phyloP scores from a whole-genome alignment of 2,329 filamentous ascomycete genomes.

The Alternaria arborescens region DNA sequence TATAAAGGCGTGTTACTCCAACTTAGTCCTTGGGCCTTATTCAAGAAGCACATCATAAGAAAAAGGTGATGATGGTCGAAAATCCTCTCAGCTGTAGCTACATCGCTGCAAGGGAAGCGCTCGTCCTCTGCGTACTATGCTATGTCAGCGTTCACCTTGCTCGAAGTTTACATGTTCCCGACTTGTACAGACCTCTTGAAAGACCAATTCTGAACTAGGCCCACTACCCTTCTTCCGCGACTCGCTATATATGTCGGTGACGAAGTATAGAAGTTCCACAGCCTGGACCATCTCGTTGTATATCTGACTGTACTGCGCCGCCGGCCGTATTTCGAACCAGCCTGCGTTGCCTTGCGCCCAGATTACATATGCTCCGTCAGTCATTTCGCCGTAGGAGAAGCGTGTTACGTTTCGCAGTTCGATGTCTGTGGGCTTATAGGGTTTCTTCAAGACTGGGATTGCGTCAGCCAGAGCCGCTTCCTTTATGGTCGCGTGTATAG shows the following conservation, averaged over 20 bases:
- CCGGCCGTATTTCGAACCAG: conserved; percentile 73
- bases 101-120: conserved; percentile 36
- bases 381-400: conserved; percentile 61
- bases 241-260: conserved; percentile 65
- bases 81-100: conserved; percentile 35
- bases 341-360: conserved; percentile 73
- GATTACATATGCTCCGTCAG: conserved; percentile 65
- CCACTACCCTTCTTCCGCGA: conserved; percentile 53
- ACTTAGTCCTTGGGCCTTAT: conserved; percentile 53
- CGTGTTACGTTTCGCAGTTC: conserved; percentile 63
- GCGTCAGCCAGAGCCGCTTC: conserved; percentile 16
- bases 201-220: conserved; percentile 50
- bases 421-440: conserved; percentile 53
- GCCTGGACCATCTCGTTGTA: conserved; percentile 70
- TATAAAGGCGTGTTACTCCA: conserved; percentile 57
- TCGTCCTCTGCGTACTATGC: conserved; percentile 48
- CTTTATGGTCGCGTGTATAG: neutral
- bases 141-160: conserved; percentile 14
- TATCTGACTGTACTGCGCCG: conserved; percentile 63
- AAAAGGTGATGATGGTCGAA: conserved; percentile 54
- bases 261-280: conserved; percentile 69
- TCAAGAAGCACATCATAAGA: conserved; percentile 56
- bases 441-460: conserved; percentile 43
- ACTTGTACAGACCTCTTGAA: conserved; percentile 46
- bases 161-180: neutral